phyloP scores from a whole-genome alignment of 2,329 filamentous ascomycete genomes.

The Ramularia collo-cygni region DNA sequence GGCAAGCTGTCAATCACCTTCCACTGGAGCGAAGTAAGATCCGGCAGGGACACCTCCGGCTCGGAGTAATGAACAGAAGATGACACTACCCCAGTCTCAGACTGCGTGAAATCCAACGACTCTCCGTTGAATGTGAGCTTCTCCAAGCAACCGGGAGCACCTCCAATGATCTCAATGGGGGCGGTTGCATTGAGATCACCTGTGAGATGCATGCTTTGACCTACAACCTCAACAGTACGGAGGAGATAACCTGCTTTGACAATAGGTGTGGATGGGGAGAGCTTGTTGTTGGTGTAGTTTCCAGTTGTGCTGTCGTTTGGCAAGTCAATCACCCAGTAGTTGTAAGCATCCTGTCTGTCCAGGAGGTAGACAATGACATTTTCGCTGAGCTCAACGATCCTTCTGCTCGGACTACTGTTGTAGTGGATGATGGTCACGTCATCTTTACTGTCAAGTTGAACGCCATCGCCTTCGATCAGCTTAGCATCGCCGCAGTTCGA shows the following conservation, averaged over 20 bases:
- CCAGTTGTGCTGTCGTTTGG: slow-evolving; percentile 31
- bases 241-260: slow-evolving; percentile 61
- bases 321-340: slow-evolving; percentile 60
- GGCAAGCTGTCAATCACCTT: slow-evolving; percentile 64
- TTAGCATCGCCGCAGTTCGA: slow-evolving; percentile 29
- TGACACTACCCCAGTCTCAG: slow-evolving; percentile 40
- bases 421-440: slow-evolving; percentile 48
- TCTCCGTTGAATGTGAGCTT: slow-evolving; percentile 57
- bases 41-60: slow-evolving; percentile 50
- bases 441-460: slow-evolving; percentile 31
- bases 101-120: slow-evolving; percentile 25
- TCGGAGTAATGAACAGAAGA: slow-evolving; percentile 45
- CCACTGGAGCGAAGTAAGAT: slow-evolving; percentile 57
- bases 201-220: slow-evolving; percentile 52
- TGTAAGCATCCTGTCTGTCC: slow-evolving; percentile 60
- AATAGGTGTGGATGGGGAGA: slow-evolving; percentile 39
- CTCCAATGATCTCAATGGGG: slow-evolving; percentile 61
- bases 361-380: slow-evolving; percentile 51
- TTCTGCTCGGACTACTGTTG: slow-evolving; percentile 47
- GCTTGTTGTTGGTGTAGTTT: slow-evolving; percentile 29
- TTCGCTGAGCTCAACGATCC: slow-evolving; percentile 45
- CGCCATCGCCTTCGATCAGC: slow-evolving; percentile 37
- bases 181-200: slow-evolving; percentile 69
- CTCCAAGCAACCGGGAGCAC: slow-evolving; percentile 45
- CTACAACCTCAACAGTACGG: slow-evolving; percentile 51